These are phyloP conservation scores for Microstroma glucosiphilum DNA, from an alignment of 1,284 basidiomycete species.

Conservation along the genomic window DNA sequence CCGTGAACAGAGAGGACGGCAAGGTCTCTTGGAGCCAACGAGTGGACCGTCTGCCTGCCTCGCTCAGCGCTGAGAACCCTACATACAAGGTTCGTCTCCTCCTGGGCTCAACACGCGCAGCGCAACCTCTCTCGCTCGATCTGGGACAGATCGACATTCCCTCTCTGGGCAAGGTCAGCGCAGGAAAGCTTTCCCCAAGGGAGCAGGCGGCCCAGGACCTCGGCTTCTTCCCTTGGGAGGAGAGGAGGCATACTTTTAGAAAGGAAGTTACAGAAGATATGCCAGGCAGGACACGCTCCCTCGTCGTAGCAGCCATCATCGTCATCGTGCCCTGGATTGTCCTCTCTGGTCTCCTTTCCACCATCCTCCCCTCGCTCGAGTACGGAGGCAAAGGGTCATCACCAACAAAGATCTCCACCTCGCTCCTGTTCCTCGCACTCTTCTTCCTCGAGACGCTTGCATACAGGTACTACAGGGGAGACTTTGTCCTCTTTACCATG, in stretches of 20 bases:
- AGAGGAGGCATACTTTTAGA: constrained; percentile 2
- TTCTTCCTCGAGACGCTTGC: constrained; percentile 4
- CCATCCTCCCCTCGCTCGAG: background rate
- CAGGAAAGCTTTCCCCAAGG: background rate
- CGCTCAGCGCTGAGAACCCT: background rate
- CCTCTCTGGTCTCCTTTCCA: background rate
- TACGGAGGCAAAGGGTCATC: too few relatives aligned
- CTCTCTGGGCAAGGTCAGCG: background rate
- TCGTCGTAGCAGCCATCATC: background rate
- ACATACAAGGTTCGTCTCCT: constrained; percentile 2
- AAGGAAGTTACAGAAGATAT: constrained; percentile 2
- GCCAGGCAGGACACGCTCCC: background rate
- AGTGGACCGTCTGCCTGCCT: background rate
- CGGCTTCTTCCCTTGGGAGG: constrained; percentile 4
- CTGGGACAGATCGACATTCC: background rate
- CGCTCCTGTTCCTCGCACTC: background rate
- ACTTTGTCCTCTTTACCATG: constrained; percentile 5
- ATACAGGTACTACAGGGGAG: background rate
- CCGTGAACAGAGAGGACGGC: background rate
- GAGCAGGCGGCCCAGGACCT: background rate
- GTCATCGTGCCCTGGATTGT: background rate
- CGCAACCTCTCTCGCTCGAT: background rate
- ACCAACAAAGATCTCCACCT: background rate
- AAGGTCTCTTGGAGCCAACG: constrained; percentile 5
- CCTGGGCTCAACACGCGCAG: background rate